Conservation (phyloP, 2,329 filamentous ascomycete genomes). For the Fusarium domesticum region DNA sequence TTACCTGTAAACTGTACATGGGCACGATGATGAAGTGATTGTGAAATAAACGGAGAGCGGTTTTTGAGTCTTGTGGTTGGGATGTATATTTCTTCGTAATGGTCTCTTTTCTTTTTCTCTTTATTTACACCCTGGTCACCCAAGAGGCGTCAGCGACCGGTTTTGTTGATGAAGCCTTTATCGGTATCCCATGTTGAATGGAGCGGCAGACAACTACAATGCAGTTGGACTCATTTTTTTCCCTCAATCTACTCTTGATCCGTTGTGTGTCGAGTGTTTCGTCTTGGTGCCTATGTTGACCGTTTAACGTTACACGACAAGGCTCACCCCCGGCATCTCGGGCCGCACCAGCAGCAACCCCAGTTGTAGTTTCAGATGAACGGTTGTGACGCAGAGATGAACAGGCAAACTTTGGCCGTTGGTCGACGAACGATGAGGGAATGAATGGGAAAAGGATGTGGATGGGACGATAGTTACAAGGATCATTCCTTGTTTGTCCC, state of each 20-base stretch:
- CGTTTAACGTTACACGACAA: neutral
- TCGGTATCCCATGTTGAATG: conserved; percentile 21
- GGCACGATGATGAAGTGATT: conserved; percentile 19
- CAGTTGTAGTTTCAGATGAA: no score
- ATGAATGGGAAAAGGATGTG: no score
- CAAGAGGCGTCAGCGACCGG: conserved; percentile 27
- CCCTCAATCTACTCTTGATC: conserved; percentile 4
- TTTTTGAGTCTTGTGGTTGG: conserved; percentile 21
- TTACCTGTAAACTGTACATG: conserved; percentile 32
- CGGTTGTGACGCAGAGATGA: no score
- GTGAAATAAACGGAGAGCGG: conserved; percentile 18
- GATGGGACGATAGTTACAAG: no score
- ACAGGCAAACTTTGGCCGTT: no score
- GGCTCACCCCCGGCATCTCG: no score
- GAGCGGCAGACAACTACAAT: conserved; percentile 28
- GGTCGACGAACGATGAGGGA: no score
- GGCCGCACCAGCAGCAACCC: no score
- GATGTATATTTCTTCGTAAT: conserved; percentile 29
- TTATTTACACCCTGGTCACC: conserved; percentile 19
- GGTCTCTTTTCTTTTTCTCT: conserved; percentile 28
- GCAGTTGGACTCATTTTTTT: conserved; percentile 17
- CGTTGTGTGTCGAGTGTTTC: no score
- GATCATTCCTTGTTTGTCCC: no score
- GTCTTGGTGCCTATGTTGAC: no score
- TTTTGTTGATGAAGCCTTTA: conserved; percentile 19